Conservation (phyloP, 1,284 basidiomycete genomes). For the Pseudomicrostroma phylloplanum region DNA sequence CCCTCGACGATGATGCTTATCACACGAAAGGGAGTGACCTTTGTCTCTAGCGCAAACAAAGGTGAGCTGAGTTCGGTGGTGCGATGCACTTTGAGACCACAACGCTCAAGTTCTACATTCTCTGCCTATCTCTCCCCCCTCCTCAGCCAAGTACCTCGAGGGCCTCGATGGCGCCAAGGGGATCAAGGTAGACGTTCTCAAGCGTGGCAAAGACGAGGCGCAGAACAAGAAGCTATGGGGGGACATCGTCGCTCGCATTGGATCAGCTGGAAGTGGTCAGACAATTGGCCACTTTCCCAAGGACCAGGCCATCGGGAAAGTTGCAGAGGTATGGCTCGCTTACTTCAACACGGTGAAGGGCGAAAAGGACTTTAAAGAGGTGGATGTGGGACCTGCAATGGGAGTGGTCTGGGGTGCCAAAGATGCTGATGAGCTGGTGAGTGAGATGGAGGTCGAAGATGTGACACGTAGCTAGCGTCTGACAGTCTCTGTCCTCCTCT, state of each 20-base stretch:
- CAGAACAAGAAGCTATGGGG: constrained; percentile 50
- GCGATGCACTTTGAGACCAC: not conserved
- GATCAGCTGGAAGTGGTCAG: constrained; percentile 15
- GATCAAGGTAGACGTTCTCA: constrained; percentile 49
- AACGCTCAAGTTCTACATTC: constrained; percentile 1
- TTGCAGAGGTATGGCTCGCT: constrained; percentile 70
- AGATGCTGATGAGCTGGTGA: constrained; percentile 69
- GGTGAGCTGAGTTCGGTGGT: constrained; percentile 55
- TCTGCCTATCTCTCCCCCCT: not conserved
- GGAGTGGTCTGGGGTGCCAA: constrained; percentile 77
- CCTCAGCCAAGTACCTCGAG: constrained; percentile 36
- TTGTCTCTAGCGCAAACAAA: constrained; percentile 83
- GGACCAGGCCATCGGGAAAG: constrained; percentile 71
- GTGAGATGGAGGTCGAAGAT: not conserved
- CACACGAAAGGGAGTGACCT: constrained; percentile 63
- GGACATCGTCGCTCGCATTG: constrained; percentile 28
- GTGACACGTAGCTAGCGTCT: not conserved
- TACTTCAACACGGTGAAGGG: constrained; percentile 23
- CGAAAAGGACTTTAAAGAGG: constrained; percentile 58
- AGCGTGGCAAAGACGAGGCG: constrained; percentile 50
- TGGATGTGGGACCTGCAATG: constrained; percentile 71
- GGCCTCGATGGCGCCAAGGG: constrained; percentile 23
- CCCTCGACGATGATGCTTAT: constrained; percentile 85
- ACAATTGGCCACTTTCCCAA: constrained; percentile 59
- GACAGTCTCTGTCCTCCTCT: not conserved